Percentiles rank a stretch among this genome's conserved stretches.
These are phyloP conservation scores for Gossypium laxum DNA, from an alignment of 441 rosid genomes.

Conservation along the genomic window DNA sequence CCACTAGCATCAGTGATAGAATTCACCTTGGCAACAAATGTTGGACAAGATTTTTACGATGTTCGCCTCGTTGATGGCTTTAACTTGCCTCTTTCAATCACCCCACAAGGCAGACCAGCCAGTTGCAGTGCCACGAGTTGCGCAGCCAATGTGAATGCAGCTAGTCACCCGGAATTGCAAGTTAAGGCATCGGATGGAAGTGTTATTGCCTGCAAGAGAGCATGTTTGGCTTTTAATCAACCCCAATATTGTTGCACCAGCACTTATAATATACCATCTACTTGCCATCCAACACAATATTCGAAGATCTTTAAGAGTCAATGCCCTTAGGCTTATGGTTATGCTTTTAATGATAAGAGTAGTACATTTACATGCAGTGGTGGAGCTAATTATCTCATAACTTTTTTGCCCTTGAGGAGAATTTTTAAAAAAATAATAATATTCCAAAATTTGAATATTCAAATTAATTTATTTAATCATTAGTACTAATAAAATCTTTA, in stretches of 20 bases:
- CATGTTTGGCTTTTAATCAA: conserved; percentile 21
- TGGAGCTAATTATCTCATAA: conserved; percentile 26
- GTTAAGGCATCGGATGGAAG: conserved; percentile 13
- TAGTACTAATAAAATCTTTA: too few species aligned
- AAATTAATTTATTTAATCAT: too few species aligned
- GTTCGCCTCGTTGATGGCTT: conserved; percentile 38
- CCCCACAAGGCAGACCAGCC: conserved; percentile 5
- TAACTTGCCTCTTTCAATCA: conserved; percentile 31
- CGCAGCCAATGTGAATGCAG: conserved; percentile 21
- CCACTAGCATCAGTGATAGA: conserved; percentile 25
- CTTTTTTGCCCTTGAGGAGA: conserved; percentile 32
- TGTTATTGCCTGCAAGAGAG: conserved; percentile 27
- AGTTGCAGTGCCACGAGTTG: conserved; percentile 20
- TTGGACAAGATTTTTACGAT: conserved; percentile 22
- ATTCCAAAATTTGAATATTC: too few species aligned
- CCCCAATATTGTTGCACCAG: conserved; percentile 29
- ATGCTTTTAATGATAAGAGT: conserved; percentile 19
- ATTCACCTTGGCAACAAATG: conserved; percentile 16
- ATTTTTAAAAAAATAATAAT: too few species aligned
- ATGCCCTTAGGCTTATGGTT: conserved; percentile 32
- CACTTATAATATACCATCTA: conserved; percentile 7
- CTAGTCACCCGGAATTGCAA: conserved; percentile 29
- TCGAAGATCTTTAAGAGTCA: conserved; percentile 18
- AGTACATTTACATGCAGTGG: conserved; percentile 19
- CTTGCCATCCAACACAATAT: conserved; percentile 23